Base-by-base conservation (phyloP, 208 protist genomes). In the Leishmania lainsoni region DNA sequence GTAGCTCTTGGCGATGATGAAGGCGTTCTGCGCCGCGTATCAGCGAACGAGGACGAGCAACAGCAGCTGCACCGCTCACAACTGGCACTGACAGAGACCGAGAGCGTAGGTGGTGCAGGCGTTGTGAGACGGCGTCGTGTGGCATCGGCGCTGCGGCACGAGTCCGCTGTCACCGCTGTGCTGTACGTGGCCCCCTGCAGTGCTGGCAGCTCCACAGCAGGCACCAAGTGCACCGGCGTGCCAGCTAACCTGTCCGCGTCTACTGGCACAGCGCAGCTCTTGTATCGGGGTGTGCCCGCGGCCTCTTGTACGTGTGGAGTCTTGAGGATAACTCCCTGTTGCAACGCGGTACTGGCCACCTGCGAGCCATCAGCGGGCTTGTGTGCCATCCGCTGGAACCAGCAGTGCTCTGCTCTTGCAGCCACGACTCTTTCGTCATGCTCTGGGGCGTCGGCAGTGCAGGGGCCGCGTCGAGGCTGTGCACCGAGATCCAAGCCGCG, bases 231-330 rank as follows among this genome's bases (percentile, higher is more conserved):
- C 49, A 72, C 17, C 32, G 56, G 9, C 63, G 49, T 63, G 65
- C 48, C 17, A 61, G 63, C 17, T 26, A 52, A n/a, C 61, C 22
- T 42, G 6, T 49, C 66, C 8, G 39, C 63, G 5, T 58, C 76
- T 32, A 48, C 71, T 42, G 52, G 35, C 1, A 32, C 56, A 5
- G 58, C 78, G 45, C 65, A 76, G 42, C 66, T 92, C 83, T 99
- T 16, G 92, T 98, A 14, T 95, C 96, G 20, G 98, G 96, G 29
- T 96, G 95, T 58, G 94, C 94, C 59, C 90, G 97, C 54, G 96
- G 97, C 8, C 89, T 95, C 20, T 76, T 99, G 17, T 95, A 97
- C 22, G 85, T 98, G 2, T 98, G 95, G 95, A 90, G 82, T 73
- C 66, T 94, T 14, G 80, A 91, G 32, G 93, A 96, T 73, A 90